Evolutionary conservation across 2,329 filamentous ascomycete species (phyloP), one percentile per base, ranked within the genome.

Genomic region (Dactylella cylindrospora): DNA sequence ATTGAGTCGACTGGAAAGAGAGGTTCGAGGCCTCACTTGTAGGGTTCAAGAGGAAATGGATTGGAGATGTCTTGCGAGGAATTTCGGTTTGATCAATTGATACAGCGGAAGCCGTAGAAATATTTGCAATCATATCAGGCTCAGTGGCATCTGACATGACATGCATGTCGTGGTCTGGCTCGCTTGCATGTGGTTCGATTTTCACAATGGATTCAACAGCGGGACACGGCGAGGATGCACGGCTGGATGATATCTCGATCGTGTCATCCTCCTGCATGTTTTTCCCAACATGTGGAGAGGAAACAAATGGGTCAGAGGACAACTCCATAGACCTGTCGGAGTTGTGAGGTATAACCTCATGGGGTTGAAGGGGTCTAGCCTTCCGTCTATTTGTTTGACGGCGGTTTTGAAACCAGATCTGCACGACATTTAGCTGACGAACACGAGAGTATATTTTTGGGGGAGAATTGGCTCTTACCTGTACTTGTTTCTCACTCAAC

Each of bases 361-460:
- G 68, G 12, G 67, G 66, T 32, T 67, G 64, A n/a, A 69, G 52
- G 28, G 68, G 68, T 47, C 67, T 69, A 40, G 66, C 53, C 44
- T 68, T 68, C 29, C 68, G 66, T 55, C 68, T 53, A 26, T 62
- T 61, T 29, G 67, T 67, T 28, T 69, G 68, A 36, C 68, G 66
- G 51, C 68, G 68, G 44, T 69, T 69, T 60, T 68, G 67, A 51
- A 69, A 69, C 68, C 68, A 69, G 45, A 69, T 69, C 68, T 69
- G 31, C 22, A 25, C 10, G 26, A 40, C 17, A 33, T 33, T 3
- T 33, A n/a, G 13, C 25, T 25, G 12, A 23, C 15, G 5, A 13
- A 8, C 17, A 20, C 5, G 15, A 45, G 38, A 43, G 39, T 13
- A 52, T 36, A 36, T 28, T 38, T 25, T 36, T 13, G 28, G 40